A percentile compares a stretch with the other conserved stretches of the same genome.
Evolutionary conservation across 2,329 filamentous ascomycete species (phyloP).

Genomic region (Aureobasidium subglaciale): DNA sequence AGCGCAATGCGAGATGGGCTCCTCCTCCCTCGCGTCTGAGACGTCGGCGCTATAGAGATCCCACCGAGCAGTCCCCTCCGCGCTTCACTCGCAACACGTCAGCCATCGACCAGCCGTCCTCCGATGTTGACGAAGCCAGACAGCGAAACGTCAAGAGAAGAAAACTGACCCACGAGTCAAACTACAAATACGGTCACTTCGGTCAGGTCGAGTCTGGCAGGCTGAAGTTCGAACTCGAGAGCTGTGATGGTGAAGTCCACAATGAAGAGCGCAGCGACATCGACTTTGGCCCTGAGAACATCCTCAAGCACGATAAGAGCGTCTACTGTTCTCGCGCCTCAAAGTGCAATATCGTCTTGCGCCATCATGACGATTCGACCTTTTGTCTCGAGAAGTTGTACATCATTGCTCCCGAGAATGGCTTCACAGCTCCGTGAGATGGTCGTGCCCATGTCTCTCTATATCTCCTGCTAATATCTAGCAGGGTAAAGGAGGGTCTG

Average conservation of each 20-base stretch:
- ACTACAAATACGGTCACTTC: constrained; percentile 73
- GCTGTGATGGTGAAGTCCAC: constrained; percentile 74
- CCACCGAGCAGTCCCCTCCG: constrained; percentile 4
- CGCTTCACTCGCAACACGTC: constrained; percentile 3
- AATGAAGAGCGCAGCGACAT: constrained; percentile 39
- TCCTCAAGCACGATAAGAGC: constrained; percentile 71
- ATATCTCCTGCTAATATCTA: constrained; percentile 27
- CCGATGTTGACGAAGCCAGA: constrained; percentile 18
- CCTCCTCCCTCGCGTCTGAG: constrained; percentile 10
- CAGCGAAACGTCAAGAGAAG: constrained; percentile 27
- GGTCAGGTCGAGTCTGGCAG: constrained; percentile 80
- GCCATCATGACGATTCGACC: constrained; percentile 69
- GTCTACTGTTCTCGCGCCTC: constrained; percentile 90
- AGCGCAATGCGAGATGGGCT: constrained; percentile 17
- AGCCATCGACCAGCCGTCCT: constrained; percentile 10
- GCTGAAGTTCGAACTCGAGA: constrained; percentile 79
- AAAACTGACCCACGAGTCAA: constrained; percentile 31
- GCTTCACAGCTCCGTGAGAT: constrained; percentile 80
- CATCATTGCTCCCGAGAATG: constrained; percentile 74
- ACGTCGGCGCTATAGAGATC: constrained; percentile 13
- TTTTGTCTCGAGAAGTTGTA: constrained; percentile 81
- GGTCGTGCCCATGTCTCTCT: neutral
- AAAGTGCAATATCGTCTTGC: constrained; percentile 77
- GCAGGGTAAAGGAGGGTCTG: constrained; percentile 81
- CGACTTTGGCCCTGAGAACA: constrained; percentile 69